Evolutionary conservation across 345 rosid genomes (phyloP), one percentile per base, ranked within the genome.

Genomic region (Raphanus raphanistrum): DNA sequence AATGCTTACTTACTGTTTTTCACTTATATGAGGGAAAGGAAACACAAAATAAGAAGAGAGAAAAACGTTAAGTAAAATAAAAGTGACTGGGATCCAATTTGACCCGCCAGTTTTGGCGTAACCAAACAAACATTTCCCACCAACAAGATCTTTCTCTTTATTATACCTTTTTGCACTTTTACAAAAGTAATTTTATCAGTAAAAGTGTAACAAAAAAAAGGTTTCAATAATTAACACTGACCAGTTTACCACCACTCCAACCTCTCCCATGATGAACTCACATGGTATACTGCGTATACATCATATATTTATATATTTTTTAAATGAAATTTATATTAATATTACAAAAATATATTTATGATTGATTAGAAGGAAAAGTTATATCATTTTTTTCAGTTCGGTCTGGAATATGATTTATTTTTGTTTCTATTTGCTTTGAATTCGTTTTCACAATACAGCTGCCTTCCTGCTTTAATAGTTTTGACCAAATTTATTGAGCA

Each of bases 51-150:
- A 2, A 33, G 32, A 43, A 31, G 21, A 28, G 45, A 67, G 48
- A 54, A 8, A 54, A 65, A 63, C 32, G 38, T 61, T 48, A 69
- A 36, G 76, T 71, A 21, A 58, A 71, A 67, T 2, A 60, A 13
- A 73, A 66, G 64, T 79, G 71, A 68, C 29, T 54, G 66, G 74
- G 70, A 69, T 63, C 65, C 35, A 79, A 68, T 79, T 79, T 68
- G 75, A 54, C 79, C 78, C 79, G 79, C 78, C 61, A 79, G 82
- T 79, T 79, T 74, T 79, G 82, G 82, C 66, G 21, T 54, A 79
- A 74, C 82, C 71, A 68, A 79, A 61, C 71, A 68, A 79, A 61
- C 74, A 79, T 29, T 36, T 79, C 7, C 60, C 71, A 68, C 79
- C 78, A 79, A 62, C 82, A 73, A 79, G 32, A 79, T 79, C 79